Conservation (phyloP, 2,329 filamentous ascomycete species). For the Teratosphaeriaceae sp. region DNA sequence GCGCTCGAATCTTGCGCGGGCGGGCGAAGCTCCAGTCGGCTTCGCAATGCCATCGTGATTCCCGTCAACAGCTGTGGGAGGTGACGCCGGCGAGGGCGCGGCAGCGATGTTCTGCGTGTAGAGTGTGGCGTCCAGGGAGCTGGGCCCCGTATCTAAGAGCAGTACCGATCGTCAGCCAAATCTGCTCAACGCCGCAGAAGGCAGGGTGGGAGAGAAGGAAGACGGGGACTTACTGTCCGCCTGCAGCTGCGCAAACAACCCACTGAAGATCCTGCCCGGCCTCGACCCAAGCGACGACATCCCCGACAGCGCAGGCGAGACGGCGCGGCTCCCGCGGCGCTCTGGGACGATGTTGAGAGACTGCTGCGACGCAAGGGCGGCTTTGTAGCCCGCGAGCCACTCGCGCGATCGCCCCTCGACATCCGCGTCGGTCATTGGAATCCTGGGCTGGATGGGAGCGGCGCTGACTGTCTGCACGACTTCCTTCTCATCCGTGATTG, state of each 20-base stretch:
- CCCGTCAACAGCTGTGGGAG: not conserved
- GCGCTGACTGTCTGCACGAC: too few species aligned
- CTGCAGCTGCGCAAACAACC: conserved; percentile 1
- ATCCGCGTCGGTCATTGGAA: too few species aligned
- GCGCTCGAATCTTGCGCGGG: conserved; percentile 41
- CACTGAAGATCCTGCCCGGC: conserved; percentile 1
- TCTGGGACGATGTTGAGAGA: not conserved
- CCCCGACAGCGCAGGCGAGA: not conserved
- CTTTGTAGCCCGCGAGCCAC: conserved; percentile 3
- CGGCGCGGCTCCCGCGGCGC: not conserved
- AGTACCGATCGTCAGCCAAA: too few species aligned
- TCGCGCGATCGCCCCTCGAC: conserved; percentile 15
- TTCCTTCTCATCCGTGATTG: not conserved
- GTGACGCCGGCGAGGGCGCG: not conserved
- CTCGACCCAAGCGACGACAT: not conserved
- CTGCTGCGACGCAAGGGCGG: not conserved
- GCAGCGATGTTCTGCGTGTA: not conserved
- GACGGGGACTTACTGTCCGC: not conserved
- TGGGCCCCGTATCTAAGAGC: not conserved
- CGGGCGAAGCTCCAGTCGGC: conserved; percentile 31
- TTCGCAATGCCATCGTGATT: conserved; percentile 2
- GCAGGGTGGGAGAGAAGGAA: not conserved
- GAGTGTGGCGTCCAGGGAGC: conserved; percentile 4
- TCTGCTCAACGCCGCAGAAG: too few species aligned
- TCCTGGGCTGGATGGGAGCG: too few species aligned